Base-by-base conservation (phyloP, 2,329 filamentous ascomycete genomes). In the Amauroascus verrucosus region DNA sequence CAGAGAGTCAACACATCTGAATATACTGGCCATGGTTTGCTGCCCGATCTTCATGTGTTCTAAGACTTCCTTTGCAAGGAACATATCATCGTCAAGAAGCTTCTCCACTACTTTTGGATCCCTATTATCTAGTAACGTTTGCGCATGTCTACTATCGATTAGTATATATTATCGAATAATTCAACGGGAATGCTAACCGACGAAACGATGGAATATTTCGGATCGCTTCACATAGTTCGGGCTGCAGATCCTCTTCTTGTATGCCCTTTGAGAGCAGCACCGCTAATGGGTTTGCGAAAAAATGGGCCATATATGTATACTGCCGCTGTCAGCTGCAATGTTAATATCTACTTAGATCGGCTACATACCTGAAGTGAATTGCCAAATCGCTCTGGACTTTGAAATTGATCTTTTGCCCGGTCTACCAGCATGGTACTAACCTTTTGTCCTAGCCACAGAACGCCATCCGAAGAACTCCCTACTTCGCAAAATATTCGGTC, bases 251-350 rank as follows among this genome's bases (percentile, higher is more conserved):
- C 1, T 67, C 48, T 1, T 63, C 59, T 7, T 56, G 37, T 16
- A 46, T 22, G 8, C 60, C 49, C 6, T 61, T 53, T 43, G 63
- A 63, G n/a, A 81, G 64, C 44, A 83, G 71, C 2, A 78, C 62
- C 32, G 75, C 76, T 1, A 81, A 64, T 6, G 77, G 73, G 60
- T 81, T 83, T 24, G 80, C 79, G 57, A 81, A 83, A 62, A 80
- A 82, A 58, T 81, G 77, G 7, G 77, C 77, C 80, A 84, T 82
- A 60, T 79, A 80, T 1, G 77, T 74, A 64, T 83, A 83, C 70
- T 81, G 65, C 3, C 6, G 16, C 26, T 26, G 35, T 45, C 24
- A 45, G 30, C 14, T 45, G n/a, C 14, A 8, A 30, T 46, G 24
- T 33, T 13, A 11, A 7, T 28, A n/a, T n/a, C n/a, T n/a, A n/a